Percentiles rank a stretch among this genome's conserved stretches.
Conservation (phyloP, 495 filamentous ascomycete species). For the Rostrohypoxylon terebratum region DNA sequence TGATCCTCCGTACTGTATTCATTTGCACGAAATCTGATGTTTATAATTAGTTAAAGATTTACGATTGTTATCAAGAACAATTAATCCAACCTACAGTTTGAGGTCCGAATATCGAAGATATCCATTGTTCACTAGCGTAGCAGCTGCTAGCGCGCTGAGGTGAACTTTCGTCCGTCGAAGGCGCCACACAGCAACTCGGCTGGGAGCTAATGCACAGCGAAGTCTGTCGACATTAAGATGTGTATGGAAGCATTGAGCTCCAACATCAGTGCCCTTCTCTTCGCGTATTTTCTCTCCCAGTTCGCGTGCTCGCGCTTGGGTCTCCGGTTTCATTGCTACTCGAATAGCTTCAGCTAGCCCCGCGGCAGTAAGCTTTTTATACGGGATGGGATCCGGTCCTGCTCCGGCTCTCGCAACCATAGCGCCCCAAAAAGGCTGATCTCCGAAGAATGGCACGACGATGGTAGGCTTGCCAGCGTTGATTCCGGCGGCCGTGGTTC, state of each 20-base stretch:
- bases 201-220: conserved; percentile 73
- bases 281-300: conserved; percentile 70
- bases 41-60: conserved; percentile 36
- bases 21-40: conserved; percentile 68
- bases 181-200: conserved; percentile 76
- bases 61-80: not conserved
- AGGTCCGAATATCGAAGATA: conserved; percentile 71
- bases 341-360: conserved; percentile 72
- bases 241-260: conserved; percentile 76
- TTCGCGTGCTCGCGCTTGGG: conserved; percentile 65
- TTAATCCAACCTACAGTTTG: conserved; percentile 67
- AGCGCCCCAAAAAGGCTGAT: conserved; percentile 85
- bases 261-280: conserved; percentile 73
- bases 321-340: conserved; percentile 67
- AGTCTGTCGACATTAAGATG: conserved; percentile 70
- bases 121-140: conserved; percentile 71
- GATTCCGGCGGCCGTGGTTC: conserved; percentile 82
- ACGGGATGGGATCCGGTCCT: conserved; percentile 76
- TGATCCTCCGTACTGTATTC: conserved; percentile 80
- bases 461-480: conserved; percentile 75
- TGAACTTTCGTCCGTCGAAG: conserved; percentile 70
- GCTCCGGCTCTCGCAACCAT: conserved; percentile 80
- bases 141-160: conserved; percentile 76
- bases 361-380: conserved; percentile 72
- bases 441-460: conserved; percentile 86